phyloP scores from a whole-genome alignment of 2,329 filamentous ascomycete genomes.

The Fusarium lyarnte region DNA sequence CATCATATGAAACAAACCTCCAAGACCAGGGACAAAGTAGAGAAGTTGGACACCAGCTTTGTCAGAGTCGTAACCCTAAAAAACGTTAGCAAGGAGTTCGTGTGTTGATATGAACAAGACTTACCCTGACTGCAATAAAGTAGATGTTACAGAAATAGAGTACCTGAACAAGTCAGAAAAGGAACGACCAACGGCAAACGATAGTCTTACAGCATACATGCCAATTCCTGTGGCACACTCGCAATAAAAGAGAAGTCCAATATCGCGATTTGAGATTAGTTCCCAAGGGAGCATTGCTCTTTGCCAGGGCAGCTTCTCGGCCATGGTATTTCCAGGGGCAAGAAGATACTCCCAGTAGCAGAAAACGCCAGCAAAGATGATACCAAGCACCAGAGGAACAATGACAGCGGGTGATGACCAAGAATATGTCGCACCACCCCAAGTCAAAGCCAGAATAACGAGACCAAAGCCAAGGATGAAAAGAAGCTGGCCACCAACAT shows the following conservation, averaged over 20 bases:
- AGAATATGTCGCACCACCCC: constrained; percentile 63
- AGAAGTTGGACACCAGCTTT: constrained; percentile 66
- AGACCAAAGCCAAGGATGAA: constrained; percentile 66
- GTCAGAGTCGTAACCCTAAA: constrained; percentile 58
- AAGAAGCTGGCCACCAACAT: constrained; percentile 64
- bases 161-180: constrained; percentile 55
- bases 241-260: constrained; percentile 68
- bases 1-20: constrained; percentile 49
- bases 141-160: constrained; percentile 77
- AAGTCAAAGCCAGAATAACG: constrained; percentile 64
- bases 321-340: constrained; percentile 57
- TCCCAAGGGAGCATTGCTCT: constrained; percentile 72
- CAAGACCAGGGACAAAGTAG: constrained; percentile 72
- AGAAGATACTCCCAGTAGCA: constrained; percentile 65
- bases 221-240: constrained; percentile 68
- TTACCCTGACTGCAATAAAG: constrained; percentile 66
- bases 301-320: constrained; percentile 61
- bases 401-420: constrained; percentile 62
- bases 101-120: not conserved
- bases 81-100: not conserved
- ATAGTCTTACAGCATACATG: constrained; percentile 55
- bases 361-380: constrained; percentile 53
- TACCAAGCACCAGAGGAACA: constrained; percentile 58
- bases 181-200: not conserved
- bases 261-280: constrained; percentile 66